These are phyloP conservation scores for Dothistroma septosporum DNA, from an alignment of 2,329 filamentous ascomycete genomes.

Conservation along the genomic window DNA sequence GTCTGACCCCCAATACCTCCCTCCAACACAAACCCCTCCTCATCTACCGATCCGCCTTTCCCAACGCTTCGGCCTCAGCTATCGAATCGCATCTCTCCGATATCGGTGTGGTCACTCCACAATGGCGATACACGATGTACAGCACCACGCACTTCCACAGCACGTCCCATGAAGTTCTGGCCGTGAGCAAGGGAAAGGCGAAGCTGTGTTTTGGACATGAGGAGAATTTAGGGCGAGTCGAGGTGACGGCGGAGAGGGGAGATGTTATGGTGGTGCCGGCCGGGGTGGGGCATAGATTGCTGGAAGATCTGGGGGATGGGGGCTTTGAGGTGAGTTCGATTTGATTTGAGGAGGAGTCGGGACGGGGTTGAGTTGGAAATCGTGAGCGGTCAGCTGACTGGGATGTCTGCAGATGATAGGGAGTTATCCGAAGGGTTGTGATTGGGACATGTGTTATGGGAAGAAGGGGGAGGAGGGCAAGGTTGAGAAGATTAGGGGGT, in stretches of 20 bases:
- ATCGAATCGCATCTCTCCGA: slow-evolving; percentile 55
- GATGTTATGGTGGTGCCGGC: slow-evolving; percentile 64
- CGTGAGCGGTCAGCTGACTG: background rate
- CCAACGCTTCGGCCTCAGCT: slow-evolving; percentile 42
- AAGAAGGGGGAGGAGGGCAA: slow-evolving; percentile 53
- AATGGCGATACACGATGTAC: slow-evolving; percentile 70
- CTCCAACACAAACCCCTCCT: slow-evolving; percentile 60
- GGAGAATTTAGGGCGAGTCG: slow-evolving; percentile 54
- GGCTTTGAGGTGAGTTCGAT: slow-evolving; percentile 42
- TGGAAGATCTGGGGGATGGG: slow-evolving; percentile 51
- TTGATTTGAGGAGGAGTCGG: too few species aligned
- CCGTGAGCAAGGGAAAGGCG: slow-evolving; percentile 55
- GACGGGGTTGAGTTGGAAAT: too few species aligned
- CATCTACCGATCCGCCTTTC: slow-evolving; percentile 61
- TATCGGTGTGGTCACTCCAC: slow-evolving; percentile 55
- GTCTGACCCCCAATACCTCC: slow-evolving; percentile 59
- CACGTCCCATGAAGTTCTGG: slow-evolving; percentile 64
- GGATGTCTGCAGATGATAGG: slow-evolving; percentile 55
- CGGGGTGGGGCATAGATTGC: slow-evolving; percentile 60
- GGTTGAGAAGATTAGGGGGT: slow-evolving; percentile 44
- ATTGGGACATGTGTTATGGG: slow-evolving; percentile 72
- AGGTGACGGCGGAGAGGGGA: slow-evolving; percentile 53
- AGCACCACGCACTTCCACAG: slow-evolving; percentile 62
- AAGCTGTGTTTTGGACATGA: slow-evolving; percentile 64
- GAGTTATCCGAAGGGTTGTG: slow-evolving; percentile 54